Conservation (phyloP, 139 green algal genomes). For the Edaphochlamys debaryana region DNA sequence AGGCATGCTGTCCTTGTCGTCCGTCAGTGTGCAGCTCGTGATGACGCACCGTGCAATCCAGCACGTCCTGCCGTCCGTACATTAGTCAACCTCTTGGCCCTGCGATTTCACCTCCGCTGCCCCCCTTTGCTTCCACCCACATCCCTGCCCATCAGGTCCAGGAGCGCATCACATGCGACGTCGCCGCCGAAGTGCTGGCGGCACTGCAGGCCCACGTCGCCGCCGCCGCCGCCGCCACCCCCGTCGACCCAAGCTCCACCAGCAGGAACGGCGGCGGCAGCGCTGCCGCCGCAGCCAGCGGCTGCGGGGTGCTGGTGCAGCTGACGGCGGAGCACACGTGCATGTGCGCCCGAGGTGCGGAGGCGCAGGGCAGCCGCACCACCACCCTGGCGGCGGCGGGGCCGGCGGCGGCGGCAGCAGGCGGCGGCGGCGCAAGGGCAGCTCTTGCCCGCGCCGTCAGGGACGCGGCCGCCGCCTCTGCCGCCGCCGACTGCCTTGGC, state of each 20-base stretch:
- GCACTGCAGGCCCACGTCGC: background rate
- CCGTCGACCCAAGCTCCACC: background rate
- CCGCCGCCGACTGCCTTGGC: no score
- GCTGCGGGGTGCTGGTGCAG: constrained; percentile 69
- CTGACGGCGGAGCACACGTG: constrained; percentile 86
- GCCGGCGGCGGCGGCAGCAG: background rate
- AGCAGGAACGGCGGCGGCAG: background rate
- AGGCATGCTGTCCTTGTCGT: no score
- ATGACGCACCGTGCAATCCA: no score
- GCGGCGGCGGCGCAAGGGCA: background rate
- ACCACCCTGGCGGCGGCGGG: constrained; percentile 52
- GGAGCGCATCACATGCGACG: constrained; percentile 81
- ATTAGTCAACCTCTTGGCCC: no score
- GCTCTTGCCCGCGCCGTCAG: background rate
- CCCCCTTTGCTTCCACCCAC: no score
- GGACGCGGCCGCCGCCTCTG: no score
- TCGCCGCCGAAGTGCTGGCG: constrained; percentile 61
- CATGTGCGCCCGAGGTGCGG: constrained; percentile 88
- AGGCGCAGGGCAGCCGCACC: constrained; percentile 73
- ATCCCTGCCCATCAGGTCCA: no score
- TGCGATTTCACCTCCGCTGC: no score
- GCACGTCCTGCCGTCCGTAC: no score
- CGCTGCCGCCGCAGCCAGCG: background rate
- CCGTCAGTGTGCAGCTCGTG: no score
- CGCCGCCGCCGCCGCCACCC: no score